Evolutionary conservation across 176 grass and related monocot genomes (phyloP), one percentile per base, ranked within the genome.

Genomic region (Bonia amplexicaulis): DNA sequence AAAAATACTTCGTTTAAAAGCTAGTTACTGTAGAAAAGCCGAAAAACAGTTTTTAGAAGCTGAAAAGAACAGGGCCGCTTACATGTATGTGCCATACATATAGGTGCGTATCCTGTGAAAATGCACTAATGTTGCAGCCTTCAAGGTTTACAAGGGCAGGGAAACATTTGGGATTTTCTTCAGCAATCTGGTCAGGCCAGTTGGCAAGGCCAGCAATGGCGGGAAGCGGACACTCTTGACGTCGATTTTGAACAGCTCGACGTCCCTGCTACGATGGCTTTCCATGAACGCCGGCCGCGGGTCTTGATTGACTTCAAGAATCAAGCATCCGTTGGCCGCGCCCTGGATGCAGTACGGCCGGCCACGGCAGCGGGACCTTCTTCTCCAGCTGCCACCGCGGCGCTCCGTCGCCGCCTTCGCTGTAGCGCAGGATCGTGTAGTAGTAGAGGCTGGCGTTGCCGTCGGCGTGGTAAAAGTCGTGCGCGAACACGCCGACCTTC

Each of bases 221-320:
- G 79, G 84, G 74, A 37, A 37, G 35, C 35, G 35, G 79, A 90
- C 82, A 1, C 40, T 40, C 66, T 41, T 57, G 73, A 67, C 73
- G 16, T 90, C 84, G 27, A 90, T 78, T 7, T 65, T 86, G 9
- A 86, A 90, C 58, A 90, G 57, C 47, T 86, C 88, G 27, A 65
- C 84, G 12, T 90, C 79, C 73, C 79, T 71, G 66, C 6, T 17
- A 39, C 17, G 12, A 57, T 78, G 0, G 84, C 26, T 71, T 2
- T 66, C 33, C 84, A 73, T 57, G 71, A 82, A 78, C 15, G 46
- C 27, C 27, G 66, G 73, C 27, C 17, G 61, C 8, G 73, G 57
- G 8, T 64, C 84, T 31, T 73, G 57, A 74, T 12, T 51, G 12
- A 87, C 84, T 16, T 87, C 79, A 1, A 87, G 41, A 66, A 90